Base-by-base conservation (phyloP, 2,329 filamentous ascomycete species). In the Cladosporium sp. region DNA sequence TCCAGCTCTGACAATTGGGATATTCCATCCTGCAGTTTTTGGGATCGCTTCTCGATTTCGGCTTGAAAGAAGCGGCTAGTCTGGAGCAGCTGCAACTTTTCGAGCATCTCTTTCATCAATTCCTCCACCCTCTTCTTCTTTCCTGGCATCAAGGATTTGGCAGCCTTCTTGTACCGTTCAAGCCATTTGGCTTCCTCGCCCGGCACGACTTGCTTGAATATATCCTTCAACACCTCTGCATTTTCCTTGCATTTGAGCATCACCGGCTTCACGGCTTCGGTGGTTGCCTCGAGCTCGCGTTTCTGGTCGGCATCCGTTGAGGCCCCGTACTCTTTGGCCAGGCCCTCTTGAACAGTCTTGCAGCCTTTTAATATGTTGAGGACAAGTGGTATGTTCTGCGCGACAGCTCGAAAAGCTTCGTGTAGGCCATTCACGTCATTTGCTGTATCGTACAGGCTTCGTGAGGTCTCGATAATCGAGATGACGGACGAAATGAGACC, bases 401-500 rank as follows among this genome's bases (percentile, higher is more conserved):
- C 9, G 15, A 50, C 40, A 20, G 18, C 25, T 25, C 40, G 38
- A 36, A 50, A 50, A 7, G 47, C 47, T 22, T 43, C 25, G n/a
- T 33, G 39, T 4, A 50, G 47, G n/a, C 47, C 47, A 46, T 30
- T 7, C 4, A 38, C 38, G 39, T 39, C 45, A 12, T 18, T 43
- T 20, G 47, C 47, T n/a, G 47, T 38, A 22, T 50, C 47, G 38
- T 50, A 50, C 6, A 50, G 15, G 4, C 18, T 8, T 20, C 38
- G 22, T 6, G 47, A 43, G 8, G 38, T 32, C 27, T 50, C 39
- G 8, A 50, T 50, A n/a, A 43, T 22, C 7, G 27, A 16, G 22
- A 50, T 50, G 33, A 50, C 29, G 16, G 47, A 50, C 8, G 47
- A 50, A 25, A 50, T 43, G 13, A 50, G 30, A 18, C 47, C 29